Evolutionary conservation across 169 alveolate species (phyloP).

Genomic region (Cryptosporidium tyzzeri): DNA sequence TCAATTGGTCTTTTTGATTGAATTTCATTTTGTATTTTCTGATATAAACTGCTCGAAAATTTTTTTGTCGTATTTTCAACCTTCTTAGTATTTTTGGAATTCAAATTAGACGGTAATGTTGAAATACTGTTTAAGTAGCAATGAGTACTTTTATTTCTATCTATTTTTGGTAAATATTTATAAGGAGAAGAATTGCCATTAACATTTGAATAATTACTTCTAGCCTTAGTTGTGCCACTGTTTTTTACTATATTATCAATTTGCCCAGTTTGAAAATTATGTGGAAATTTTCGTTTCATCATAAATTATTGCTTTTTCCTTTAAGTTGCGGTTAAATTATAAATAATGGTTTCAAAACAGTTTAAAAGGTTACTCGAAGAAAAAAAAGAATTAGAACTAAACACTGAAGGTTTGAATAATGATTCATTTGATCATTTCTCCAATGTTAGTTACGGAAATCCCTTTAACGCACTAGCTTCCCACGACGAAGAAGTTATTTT

Average conservation of each 20-base stretch:
- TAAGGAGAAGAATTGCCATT: not conserved
- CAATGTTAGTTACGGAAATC: not conserved
- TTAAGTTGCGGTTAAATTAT: not conserved
- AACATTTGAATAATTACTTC: not conserved
- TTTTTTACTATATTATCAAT: not conserved
- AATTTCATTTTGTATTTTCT: not conserved
- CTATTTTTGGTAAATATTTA: not conserved
- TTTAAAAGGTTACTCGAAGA: slow-evolving; percentile 13
- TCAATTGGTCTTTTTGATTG: not conserved
- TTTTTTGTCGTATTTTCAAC: not conserved
- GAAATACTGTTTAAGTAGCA: not conserved
- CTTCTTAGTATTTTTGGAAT: not conserved
- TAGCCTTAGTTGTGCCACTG: not conserved
- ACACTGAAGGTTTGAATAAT: not conserved
- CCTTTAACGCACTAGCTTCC: not conserved
- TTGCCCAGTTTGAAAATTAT: slow-evolving; percentile 40
- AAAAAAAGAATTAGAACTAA: not conserved
- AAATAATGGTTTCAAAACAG: slow-evolving; percentile 44
- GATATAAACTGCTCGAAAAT: not conserved
- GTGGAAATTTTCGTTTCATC: slow-evolving; percentile 69
- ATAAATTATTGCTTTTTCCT: too few species aligned
- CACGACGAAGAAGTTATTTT: not conserved
- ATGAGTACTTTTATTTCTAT: slow-evolving; percentile 16
- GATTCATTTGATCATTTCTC: not conserved
- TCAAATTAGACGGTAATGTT: not conserved